Conservation (phyloP, 1,284 basidiomycete species). For the Somion occarium region DNA sequence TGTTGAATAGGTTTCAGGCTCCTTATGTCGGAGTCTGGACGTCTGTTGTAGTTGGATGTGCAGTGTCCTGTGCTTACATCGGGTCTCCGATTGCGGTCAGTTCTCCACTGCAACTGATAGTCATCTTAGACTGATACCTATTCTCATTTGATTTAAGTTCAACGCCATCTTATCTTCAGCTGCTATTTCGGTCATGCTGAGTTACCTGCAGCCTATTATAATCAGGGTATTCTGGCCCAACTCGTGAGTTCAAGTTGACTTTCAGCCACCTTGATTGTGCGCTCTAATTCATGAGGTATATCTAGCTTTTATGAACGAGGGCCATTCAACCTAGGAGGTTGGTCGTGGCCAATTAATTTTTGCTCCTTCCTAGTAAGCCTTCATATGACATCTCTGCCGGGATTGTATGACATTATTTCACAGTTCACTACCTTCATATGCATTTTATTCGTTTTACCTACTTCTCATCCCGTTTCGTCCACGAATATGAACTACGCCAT, state of each 20-base stretch:
- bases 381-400: too few species aligned
- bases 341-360: constrained; percentile 50
- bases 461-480: constrained; percentile 50
- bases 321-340: constrained; percentile 49
- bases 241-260: constrained; percentile 33
- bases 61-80: constrained; percentile 56
- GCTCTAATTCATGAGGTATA: not conserved
- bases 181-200: constrained; percentile 56
- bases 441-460: constrained; percentile 57
- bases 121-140: too few species aligned
- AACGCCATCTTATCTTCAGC: constrained; percentile 53
- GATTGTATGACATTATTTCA: not conserved
- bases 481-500: constrained; percentile 64
- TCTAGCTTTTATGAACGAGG: constrained; percentile 41
- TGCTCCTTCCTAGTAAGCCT: constrained; percentile 39
- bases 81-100: constrained; percentile 50
- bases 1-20: constrained; percentile 48
- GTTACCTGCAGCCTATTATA: constrained; percentile 53
- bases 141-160: constrained; percentile 33
- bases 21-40: constrained; percentile 55
- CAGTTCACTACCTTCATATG: constrained; percentile 54
- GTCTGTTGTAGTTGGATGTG: constrained; percentile 48
- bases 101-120: constrained; percentile 6
- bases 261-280: not conserved
- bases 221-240: constrained; percentile 56